Evolutionary conservation across 352 stramenopile genomes (phyloP).

Genomic region (Phytophthora foliorum): DNA sequence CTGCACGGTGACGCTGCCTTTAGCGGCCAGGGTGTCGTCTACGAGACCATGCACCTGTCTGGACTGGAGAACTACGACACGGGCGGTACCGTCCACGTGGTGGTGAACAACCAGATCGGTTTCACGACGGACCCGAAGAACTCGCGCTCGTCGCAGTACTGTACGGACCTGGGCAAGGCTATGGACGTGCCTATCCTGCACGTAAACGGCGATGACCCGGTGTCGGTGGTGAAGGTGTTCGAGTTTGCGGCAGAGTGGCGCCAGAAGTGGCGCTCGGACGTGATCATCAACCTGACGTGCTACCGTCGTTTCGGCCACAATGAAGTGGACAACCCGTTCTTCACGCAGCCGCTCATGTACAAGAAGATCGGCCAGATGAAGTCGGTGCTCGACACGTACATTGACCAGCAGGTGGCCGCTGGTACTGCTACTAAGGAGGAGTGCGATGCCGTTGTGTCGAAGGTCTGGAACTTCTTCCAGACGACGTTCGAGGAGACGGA

Average conservation of each 20-base stretch:
- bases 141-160: constrained; percentile 95
- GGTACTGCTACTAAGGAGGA: constrained; percentile 83
- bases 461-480: constrained; percentile 93
- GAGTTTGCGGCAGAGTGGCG: constrained; percentile 90
- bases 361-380: constrained; percentile 94
- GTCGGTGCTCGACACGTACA: constrained; percentile 93
- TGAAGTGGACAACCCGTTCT: constrained; percentile 98
- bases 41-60: constrained; percentile 98
- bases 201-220: constrained; percentile 97
- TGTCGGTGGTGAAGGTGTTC: constrained; percentile 91
- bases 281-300: constrained; percentile 98
- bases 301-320: constrained; percentile 99
- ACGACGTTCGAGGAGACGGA: constrained; percentile 94
- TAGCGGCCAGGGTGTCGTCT: constrained; percentile 96
- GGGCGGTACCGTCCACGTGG: constrained; percentile 97
- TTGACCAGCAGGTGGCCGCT: constrained; percentile 61
- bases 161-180: constrained; percentile 96
- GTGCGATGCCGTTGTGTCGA: constrained; percentile 85
- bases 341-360: constrained; percentile 99
- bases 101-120: constrained; percentile 98
- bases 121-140: constrained; percentile 99
- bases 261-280: constrained; percentile 88
- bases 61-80: constrained; percentile 95
- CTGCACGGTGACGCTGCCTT: constrained; percentile 98
- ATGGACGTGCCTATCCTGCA: constrained; percentile 95